Conservation (phyloP, 352 stramenopile genomes). For the Pythium catenulatum region DNA sequence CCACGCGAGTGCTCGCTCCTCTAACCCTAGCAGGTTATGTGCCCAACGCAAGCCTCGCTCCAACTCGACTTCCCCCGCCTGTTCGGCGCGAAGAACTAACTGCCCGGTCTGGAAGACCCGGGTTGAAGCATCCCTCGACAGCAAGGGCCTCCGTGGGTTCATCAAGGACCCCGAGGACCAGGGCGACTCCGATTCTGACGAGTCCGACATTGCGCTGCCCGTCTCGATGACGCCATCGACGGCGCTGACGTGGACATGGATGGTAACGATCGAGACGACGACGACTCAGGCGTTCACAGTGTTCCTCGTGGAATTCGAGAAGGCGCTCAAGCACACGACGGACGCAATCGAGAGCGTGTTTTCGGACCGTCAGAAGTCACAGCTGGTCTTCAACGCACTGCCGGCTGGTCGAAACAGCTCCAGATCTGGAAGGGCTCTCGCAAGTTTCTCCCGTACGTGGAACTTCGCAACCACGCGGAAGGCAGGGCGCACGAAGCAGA, state of each 20-base stretch:
- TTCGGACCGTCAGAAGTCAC: background rate
- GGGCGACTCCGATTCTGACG: background rate
- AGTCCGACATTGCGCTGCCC: background rate
- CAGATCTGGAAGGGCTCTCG: conserved; percentile 5
- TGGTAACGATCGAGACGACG: no score
- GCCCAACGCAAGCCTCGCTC: conserved; percentile 2
- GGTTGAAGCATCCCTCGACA: background rate
- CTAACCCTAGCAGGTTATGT: background rate
- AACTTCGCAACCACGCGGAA: no score
- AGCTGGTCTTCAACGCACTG: background rate
- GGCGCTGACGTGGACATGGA: background rate
- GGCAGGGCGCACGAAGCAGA: no score
- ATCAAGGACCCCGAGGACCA: background rate
- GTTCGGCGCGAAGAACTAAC: background rate
- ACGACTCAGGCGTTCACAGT: background rate
- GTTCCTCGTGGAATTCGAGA: background rate
- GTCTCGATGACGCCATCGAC: background rate
- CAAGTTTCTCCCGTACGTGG: no score
- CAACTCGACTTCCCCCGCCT: background rate
- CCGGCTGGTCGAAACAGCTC: background rate
- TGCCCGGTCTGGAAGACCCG: conserved; percentile 11
- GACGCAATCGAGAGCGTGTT: background rate
- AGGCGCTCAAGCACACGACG: background rate
- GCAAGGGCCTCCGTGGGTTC: background rate
- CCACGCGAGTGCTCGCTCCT: background rate